phyloP scores from a whole-genome alignment of 352 stramenopile genomes.

The Chrysophaeum taylorii region DNA sequence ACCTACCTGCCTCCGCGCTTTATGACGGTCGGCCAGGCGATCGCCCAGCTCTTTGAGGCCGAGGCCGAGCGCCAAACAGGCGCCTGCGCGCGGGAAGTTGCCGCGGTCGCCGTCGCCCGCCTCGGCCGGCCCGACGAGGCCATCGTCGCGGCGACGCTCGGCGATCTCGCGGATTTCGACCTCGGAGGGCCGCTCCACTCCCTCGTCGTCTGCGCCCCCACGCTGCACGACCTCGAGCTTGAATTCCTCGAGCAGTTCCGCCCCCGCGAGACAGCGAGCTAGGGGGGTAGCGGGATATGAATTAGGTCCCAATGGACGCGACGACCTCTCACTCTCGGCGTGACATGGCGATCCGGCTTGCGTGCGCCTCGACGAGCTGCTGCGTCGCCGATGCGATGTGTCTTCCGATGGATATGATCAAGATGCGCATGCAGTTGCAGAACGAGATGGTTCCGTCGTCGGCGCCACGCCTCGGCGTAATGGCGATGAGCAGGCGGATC shows the following conservation, averaged over 20 bases:
- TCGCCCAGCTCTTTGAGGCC: slow-evolving; percentile 89
- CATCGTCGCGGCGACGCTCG: slow-evolving; percentile 88
- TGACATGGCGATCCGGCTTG: no score
- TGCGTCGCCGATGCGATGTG: background rate
- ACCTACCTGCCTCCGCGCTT: slow-evolving; percentile 89
- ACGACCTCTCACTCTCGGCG: no score
- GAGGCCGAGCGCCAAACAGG: slow-evolving; percentile 57
- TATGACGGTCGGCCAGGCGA: slow-evolving; percentile 89
- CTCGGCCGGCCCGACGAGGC: slow-evolving; percentile 76
- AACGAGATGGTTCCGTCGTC: background rate
- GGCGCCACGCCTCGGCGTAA: background rate
- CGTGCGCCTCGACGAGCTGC: slow-evolving; percentile 4
- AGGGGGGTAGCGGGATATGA: no score
- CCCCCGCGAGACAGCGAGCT: no score
- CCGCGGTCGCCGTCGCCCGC: slow-evolving; percentile 82
- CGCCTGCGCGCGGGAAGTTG: slow-evolving; percentile 58
- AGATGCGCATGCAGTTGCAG: slow-evolving; percentile 2
- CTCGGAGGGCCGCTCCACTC: slow-evolving; percentile 91
- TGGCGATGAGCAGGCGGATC: background rate
- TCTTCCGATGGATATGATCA: slow-evolving; percentile 3
- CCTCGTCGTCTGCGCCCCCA: slow-evolving; percentile 80
- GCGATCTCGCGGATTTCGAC: slow-evolving; percentile 79
- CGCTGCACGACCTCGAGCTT: slow-evolving; percentile 88
- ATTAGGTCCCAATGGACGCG: no score
- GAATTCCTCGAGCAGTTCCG: slow-evolving; percentile 65